Evolutionary conservation across 2,329 filamentous ascomycete genomes (phyloP), one percentile per base, ranked within the genome.

Genomic region (Ilyonectria destructans): DNA sequence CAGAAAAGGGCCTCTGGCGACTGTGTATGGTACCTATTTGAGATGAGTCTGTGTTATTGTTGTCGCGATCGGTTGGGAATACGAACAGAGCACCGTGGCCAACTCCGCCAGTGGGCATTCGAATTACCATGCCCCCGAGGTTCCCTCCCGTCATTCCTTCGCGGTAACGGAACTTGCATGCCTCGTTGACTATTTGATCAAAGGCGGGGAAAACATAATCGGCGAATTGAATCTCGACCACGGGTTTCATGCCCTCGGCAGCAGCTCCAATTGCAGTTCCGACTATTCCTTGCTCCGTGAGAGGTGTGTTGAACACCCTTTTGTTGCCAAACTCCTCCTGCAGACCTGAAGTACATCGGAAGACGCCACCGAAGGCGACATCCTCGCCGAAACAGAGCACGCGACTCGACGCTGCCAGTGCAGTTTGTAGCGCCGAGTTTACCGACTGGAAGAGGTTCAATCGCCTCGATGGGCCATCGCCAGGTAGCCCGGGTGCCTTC

Each of bases 301-400:
- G 82, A 0, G 96, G 96, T 13, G 95, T 98, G 81, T 98, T 98
- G 86, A 98, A 98, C 33, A 98, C 95, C 61, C 96, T 87, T 63
- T 96, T 92, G 1, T 89, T 87, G 5, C 96, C 96, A 80, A 95
- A 97, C 67, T 93, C 93, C 68, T 94, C 92, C 37, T 94, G 91
- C 10, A 98, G 87, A 72, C 95, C 93, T 89, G 95, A 94, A 29
- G 93, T 95, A 81, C 94, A 97, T 61, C 96, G 89, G 79, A 98
- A 98, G 15, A 98, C 96, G 54, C 96, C 96, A 40, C 96, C 96
- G 69, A 98, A 98, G 9, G 96, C 93, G 7, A 98, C 94, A 79
- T 98, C 96, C 81, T 98, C 96, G 43, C 96, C 96, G 76, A 98
- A 98, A 13, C 98, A 87, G 59, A 98, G 84, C n/a, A 97, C 94